Conservation (phyloP, 2,329 filamentous ascomycete genomes). For the Daldinia eschscholtzii region DNA sequence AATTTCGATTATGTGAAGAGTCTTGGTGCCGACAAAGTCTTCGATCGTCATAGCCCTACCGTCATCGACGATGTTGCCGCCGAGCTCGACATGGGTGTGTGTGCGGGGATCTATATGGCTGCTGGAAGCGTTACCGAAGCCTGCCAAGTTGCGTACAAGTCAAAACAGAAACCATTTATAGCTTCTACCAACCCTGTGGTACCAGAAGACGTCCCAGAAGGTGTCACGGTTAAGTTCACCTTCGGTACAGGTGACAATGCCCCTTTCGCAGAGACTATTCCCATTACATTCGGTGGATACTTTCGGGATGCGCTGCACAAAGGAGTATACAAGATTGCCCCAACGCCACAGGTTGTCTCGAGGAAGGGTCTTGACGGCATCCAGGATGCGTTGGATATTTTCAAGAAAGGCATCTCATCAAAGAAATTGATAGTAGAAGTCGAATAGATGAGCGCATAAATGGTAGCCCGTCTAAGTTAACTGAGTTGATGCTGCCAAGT, state of each 20-base stretch:
- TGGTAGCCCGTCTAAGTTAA: neutral
- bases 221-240: neutral
- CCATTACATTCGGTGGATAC: constrained; percentile 29
- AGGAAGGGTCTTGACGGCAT: constrained; percentile 1
- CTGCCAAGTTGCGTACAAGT: constrained; percentile 32
- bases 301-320: constrained; percentile 26
- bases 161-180: constrained; percentile 33
- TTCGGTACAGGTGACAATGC: neutral
- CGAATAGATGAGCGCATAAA: neutral
- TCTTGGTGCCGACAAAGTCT: constrained; percentile 21
- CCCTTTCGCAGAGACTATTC: constrained; percentile 19
- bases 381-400: neutral
- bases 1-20: constrained; percentile 26
- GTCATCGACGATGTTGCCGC: constrained; percentile 25
- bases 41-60: constrained; percentile 21
- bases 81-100: constrained; percentile 36
- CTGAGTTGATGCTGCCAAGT: neutral
- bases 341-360: constrained; percentile 16
- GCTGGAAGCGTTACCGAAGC: constrained; percentile 26
- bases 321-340: constrained; percentile 28
- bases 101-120: constrained; percentile 37
- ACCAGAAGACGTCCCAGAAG: constrained; percentile 18
- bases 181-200: constrained; percentile 26
- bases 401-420: neutral
- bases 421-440: neutral